Evolutionary conservation across 805 yeast species (phyloP), one percentile per base, ranked within the genome.

Genomic region (Cyberlindnera subsufficiens): DNA sequence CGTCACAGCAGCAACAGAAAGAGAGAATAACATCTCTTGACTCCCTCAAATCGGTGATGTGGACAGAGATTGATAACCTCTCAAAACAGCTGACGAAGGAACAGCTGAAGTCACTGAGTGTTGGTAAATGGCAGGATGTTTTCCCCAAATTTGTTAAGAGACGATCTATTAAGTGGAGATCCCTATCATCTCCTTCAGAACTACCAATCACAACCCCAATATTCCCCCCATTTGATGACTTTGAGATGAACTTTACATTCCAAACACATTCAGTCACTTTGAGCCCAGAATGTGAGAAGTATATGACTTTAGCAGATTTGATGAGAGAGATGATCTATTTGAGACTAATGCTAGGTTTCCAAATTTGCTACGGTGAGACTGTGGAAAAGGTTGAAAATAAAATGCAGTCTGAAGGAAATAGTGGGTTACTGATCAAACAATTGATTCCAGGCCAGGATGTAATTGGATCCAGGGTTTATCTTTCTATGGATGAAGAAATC

Each of bases 161-260:
- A 42, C 76, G 77, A 52, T 68, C 81, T 14, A 82, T 90, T 39
- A 90, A 90, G 57, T 93, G 99, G 99, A 77, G 87, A 41, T 90
- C 98, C 0, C 71, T 95, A 41, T 82, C 89, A 13, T 79, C 96
- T 0, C 99, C 99, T 0, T 97, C 98, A 0, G 83, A 95, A 6
- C 67, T 93, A 20, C 99, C 99, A 0, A 67, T 86, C 0, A 80
- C 88, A 2, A 80, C 95, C 0, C 77, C 84, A 2, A 71, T 82
- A 9, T 90, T 90, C 54, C 97, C 98, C 0, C 61, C 82, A 0
- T 65, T 71, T 11, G 68, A 70, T 5, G 89, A 86, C 44, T 80
- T 90, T 58, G 78, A 82, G 38, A 71, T 72, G 4, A 81, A 86
- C 47, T 91, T 81, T 61, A 78, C 86, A 1, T 82, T 87, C 53